Evolutionary conservation across 164 flowering plant species (phyloP).

Genomic region (Malania oleifera): DNA sequence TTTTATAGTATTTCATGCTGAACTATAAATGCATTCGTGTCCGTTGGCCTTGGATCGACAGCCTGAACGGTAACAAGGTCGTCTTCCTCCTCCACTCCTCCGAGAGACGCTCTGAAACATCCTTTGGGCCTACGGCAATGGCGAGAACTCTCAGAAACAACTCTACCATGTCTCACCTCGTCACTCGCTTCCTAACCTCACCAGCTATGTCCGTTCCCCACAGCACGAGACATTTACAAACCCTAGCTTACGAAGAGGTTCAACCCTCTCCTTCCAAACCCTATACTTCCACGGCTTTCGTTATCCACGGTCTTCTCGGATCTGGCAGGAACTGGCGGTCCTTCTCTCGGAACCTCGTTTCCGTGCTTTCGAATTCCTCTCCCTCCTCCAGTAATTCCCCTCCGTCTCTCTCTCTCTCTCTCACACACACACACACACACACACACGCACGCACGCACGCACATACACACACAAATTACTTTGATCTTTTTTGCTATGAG

Average conservation of each 20-base stretch:
- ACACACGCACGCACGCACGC: too few species aligned
- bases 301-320: constrained; percentile 88
- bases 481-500: too few species aligned
- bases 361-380: constrained; percentile 38
- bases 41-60: too few species aligned
- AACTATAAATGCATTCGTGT: too few species aligned
- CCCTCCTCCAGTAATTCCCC: constrained; percentile 33
- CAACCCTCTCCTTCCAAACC: constrained; percentile 31
- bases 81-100: too few species aligned
- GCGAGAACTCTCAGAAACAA: constrained; percentile 16
- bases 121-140: constrained; percentile 12
- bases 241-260: constrained; percentile 83
- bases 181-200: constrained; percentile 21
- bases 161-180: constrained; percentile 7
- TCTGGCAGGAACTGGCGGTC: constrained; percentile 87
- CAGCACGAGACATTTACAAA: constrained; percentile 35
- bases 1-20: too few species aligned
- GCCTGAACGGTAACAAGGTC: too few species aligned
- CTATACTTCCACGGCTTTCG: constrained; percentile 50
- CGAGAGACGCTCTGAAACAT: too few species aligned
- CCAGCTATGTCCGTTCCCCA: constrained; percentile 3
- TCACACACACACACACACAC: too few species aligned
- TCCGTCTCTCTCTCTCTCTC: neutral
- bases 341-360: constrained; percentile 67
- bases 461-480: too few species aligned